phyloP scores from a whole-genome alignment of 2,329 filamentous ascomycete species.

The Neonectria coccinea region DNA sequence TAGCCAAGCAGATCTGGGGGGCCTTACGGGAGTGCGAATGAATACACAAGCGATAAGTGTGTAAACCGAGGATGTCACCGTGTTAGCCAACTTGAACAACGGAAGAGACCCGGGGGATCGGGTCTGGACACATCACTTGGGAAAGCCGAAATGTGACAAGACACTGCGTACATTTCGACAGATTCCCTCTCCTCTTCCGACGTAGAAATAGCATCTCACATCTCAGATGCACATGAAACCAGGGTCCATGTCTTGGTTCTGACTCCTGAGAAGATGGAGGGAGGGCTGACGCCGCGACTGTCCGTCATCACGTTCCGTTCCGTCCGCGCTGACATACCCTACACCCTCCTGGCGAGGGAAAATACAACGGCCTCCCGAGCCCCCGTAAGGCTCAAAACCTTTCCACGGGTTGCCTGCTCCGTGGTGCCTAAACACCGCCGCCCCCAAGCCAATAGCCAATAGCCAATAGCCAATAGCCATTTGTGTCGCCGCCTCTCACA shows the following conservation, averaged over 20 bases:
- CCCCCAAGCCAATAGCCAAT: constrained; percentile 4
- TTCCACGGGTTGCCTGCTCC: neutral
- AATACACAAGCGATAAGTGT: neutral
- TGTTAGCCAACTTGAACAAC: neutral
- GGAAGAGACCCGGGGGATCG: too few species aligned
- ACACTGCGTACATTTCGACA: neutral
- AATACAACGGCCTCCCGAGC: neutral
- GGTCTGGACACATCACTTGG: neutral
- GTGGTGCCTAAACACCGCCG: constrained; percentile 13
- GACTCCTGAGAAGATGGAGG: constrained; percentile 1
- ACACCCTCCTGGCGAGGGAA: neutral
- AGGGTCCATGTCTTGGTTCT: constrained; percentile 9
- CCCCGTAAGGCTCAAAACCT: neutral
- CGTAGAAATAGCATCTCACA: constrained; percentile 2
- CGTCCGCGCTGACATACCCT: constrained; percentile 26
- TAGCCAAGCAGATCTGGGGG: constrained; percentile 15
- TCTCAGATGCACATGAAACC: constrained; percentile 19
- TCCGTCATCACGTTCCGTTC: constrained; percentile 22
- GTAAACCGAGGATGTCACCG: neutral
- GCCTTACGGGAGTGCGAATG: neutral
- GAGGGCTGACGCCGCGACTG: constrained; percentile 7
- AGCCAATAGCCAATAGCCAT: constrained; percentile 34
- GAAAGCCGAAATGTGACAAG: neutral
- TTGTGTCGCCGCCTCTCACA: constrained; percentile 47
- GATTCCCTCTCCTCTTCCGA: neutral